phyloP scores from a whole-genome alignment of 371 early-diverging fungal genomes.

The Haplosporangium sp. region DNA sequence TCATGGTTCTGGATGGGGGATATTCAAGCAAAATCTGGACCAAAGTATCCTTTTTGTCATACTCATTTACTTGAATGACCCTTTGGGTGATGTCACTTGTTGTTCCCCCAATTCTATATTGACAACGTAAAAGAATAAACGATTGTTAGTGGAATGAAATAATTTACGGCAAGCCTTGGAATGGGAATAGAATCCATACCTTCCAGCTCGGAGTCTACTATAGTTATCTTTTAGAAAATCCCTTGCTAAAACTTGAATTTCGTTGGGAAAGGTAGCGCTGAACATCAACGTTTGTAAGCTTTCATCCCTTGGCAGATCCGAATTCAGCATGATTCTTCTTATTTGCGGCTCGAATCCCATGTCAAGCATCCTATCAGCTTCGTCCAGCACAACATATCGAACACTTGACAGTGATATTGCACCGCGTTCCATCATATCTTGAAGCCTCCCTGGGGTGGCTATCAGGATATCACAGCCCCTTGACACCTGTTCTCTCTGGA shows the following conservation, averaged over 20 bases:
- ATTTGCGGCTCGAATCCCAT: conserved; percentile 95
- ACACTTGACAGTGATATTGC: conserved; percentile 85
- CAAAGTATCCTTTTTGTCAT: conserved; percentile 63
- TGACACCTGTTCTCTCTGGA: conserved; percentile 86
- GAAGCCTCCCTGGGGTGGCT: conserved; percentile 98
- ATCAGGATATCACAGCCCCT: conserved; percentile 95
- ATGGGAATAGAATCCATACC: conserved; percentile 21
- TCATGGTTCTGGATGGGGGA: conserved; percentile 73
- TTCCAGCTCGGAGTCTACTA: conserved; percentile 50
- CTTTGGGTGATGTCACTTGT: conserved; percentile 65
- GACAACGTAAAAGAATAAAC: not conserved
- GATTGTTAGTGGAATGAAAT: not conserved
- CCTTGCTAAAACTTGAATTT: conserved; percentile 90
- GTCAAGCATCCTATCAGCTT: conserved; percentile 98
- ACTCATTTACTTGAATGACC: conserved; percentile 62
- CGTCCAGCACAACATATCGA: conserved; percentile 95
- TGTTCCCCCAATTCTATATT: conserved; percentile 63
- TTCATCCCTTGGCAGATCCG: conserved; percentile 31
- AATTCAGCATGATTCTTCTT: conserved; percentile 80
- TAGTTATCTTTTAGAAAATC: conserved; percentile 73
- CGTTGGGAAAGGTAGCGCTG: conserved; percentile 98
- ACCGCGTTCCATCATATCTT: conserved; percentile 91
- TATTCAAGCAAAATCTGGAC: conserved; percentile 54
- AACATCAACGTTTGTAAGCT: conserved; percentile 97
- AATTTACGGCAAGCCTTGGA: not conserved